Evolutionary conservation across 2,329 filamentous ascomycete genomes (phyloP).

Genomic region (Xylaria sp.): DNA sequence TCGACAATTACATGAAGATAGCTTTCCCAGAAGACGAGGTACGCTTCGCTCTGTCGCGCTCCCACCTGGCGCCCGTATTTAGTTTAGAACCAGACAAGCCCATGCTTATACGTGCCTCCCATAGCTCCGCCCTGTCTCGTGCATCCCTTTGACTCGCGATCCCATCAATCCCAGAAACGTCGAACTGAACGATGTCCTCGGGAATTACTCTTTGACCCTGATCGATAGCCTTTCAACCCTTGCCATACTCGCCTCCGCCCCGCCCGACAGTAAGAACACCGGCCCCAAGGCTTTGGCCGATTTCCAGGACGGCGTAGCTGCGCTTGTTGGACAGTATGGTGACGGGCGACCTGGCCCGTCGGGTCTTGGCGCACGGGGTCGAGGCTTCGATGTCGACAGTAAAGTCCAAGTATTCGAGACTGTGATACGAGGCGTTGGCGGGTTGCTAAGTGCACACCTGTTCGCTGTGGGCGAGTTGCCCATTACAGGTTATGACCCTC

Average conservation of each 20-base stretch:
- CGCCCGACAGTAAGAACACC: slow-evolving; percentile 63
- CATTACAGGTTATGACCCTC: slow-evolving; percentile 79
- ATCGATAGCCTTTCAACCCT: slow-evolving; percentile 96
- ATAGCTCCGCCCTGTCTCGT: slow-evolving; percentile 85
- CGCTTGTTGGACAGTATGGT: slow-evolving; percentile 84
- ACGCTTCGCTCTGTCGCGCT: slow-evolving; percentile 29
- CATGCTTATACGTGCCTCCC: slow-evolving; percentile 35
- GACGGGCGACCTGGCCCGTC: slow-evolving; percentile 78
- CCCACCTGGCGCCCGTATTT: slow-evolving; percentile 23
- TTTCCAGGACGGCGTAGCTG: slow-evolving; percentile 83
- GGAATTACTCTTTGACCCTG: slow-evolving; percentile 95
- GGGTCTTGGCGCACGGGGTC: slow-evolving; percentile 76
- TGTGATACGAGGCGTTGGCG: slow-evolving; percentile 91
- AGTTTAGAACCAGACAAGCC: slow-evolving; percentile 34
- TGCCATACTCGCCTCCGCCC: slow-evolving; percentile 86
- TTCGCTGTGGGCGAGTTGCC: slow-evolving; percentile 93
- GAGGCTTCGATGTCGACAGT: slow-evolving; percentile 93
- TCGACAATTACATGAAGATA: slow-evolving; percentile 91
- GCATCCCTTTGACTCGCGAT: slow-evolving; percentile 85
- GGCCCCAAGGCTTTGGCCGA: slow-evolving; percentile 72
- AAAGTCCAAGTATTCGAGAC: slow-evolving; percentile 99
- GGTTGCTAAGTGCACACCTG: slow-evolving; percentile 89
- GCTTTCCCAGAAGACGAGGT: slow-evolving; percentile 97
- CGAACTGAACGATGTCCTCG: slow-evolving; percentile 92
- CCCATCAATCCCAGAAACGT: slow-evolving; percentile 80